Evolutionary conservation across 371 early-diverging fungal species (phyloP).

Genomic region (Umbelopsis sp.): DNA sequence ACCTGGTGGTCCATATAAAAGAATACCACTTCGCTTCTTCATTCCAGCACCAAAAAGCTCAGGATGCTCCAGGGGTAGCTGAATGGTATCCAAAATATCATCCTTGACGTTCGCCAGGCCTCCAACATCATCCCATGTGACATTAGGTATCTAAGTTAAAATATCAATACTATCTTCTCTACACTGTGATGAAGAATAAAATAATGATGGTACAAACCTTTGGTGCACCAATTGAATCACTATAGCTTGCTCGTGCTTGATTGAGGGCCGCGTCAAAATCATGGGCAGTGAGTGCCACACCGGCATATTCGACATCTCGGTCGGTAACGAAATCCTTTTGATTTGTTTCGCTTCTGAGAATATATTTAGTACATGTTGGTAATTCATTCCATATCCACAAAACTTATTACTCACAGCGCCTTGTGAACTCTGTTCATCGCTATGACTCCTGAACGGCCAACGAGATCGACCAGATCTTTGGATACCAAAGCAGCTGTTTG

Average conservation of each 20-base stretch:
- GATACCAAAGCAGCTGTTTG: constrained; percentile 93
- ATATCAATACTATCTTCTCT: not conserved
- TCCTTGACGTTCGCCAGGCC: constrained; percentile 97
- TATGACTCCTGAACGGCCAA: constrained; percentile 70
- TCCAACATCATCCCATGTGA: constrained; percentile 99
- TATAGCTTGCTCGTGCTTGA: constrained; percentile 81
- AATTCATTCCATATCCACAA: not conserved
- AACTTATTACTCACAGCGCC: constrained; percentile 44
- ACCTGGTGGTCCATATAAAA: constrained; percentile 98
- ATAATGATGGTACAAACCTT: constrained; percentile 51
- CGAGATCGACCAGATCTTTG: constrained; percentile 80
- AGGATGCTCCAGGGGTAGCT: constrained; percentile 96
- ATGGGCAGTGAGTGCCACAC: constrained; percentile 70
- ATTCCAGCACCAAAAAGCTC: constrained; percentile 97
- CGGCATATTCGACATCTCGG: constrained; percentile 68
- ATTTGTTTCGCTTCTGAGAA: constrained; percentile 17
- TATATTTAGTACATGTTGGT: too few relatives aligned
- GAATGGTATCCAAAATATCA: constrained; percentile 97
- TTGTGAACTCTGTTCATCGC: constrained; percentile 71
- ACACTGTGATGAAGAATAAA: not conserved
- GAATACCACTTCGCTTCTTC: constrained; percentile 94
- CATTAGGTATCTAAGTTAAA: constrained; percentile 77
- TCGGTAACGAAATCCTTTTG: constrained; percentile 33
- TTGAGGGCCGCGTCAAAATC: constrained; percentile 84
- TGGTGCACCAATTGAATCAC: constrained; percentile 94